Evolutionary conservation across 441 rosid species (phyloP).

Genomic region (Gossypium aridum): DNA sequence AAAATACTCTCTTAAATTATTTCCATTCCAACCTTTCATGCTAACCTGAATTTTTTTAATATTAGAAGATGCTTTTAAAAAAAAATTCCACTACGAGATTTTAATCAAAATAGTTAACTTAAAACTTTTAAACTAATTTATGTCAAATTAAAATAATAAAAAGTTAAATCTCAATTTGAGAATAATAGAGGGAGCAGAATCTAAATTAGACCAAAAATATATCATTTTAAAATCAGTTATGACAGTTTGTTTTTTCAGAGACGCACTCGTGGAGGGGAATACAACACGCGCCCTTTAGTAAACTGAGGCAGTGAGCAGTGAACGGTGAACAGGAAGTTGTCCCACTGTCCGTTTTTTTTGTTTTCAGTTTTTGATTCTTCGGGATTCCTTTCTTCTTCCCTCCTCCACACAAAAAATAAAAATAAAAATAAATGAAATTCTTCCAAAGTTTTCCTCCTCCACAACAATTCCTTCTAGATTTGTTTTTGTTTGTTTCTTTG

Average conservation of each 20-base stretch:
- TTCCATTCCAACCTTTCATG: too few relatives aligned
- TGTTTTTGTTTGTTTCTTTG: not conserved
- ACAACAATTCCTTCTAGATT: constrained; percentile 12
- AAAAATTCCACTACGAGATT: too few relatives aligned
- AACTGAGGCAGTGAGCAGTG: not conserved
- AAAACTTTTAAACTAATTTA: too few relatives aligned
- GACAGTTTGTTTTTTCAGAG: not conserved
- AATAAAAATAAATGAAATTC: not conserved
- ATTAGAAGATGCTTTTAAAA: too few relatives aligned
- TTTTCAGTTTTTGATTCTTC: not conserved
- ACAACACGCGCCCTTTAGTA: not conserved
- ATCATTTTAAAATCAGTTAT: not conserved
- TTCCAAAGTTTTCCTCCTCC: constrained; percentile 17
- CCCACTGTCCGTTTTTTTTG: not conserved
- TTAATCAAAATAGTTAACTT: too few relatives aligned
- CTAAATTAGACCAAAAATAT: not conserved
- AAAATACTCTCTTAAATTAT: too few relatives aligned
- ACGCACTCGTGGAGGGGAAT: not conserved
- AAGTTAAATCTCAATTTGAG: too few relatives aligned
- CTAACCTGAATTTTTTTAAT: too few relatives aligned
- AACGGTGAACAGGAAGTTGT: not conserved
- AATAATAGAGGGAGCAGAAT: too few relatives aligned
- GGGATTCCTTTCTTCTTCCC: not conserved
- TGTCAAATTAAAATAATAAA: too few relatives aligned
- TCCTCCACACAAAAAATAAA: not conserved